phyloP scores from a whole-genome alignment of 352 stramenopile genomes.

The Globisporangium rhizosaccharum region DNA sequence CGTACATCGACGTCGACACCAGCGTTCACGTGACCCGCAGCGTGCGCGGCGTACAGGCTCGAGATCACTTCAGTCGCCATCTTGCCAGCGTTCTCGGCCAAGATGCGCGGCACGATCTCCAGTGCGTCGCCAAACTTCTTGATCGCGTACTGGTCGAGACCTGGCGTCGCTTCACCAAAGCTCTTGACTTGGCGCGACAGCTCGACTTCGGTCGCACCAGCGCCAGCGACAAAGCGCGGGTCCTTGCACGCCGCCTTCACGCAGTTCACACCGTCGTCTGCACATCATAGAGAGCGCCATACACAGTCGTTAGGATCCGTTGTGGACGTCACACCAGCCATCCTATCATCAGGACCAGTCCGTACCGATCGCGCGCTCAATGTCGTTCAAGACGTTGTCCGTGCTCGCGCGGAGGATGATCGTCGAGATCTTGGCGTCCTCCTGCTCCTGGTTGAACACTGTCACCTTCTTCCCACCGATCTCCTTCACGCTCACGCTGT shows the following conservation, averaged over 20 bases:
- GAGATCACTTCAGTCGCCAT: constrained; percentile 93
- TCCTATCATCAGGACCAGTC: neutral
- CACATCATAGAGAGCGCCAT: neutral
- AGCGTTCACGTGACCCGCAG: constrained; percentile 84
- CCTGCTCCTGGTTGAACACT: constrained; percentile 93
- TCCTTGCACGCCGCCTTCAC: constrained; percentile 95
- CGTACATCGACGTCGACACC: constrained; percentile 94
- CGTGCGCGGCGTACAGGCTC: constrained; percentile 92
- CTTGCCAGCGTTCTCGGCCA: constrained; percentile 97
- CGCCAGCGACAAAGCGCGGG: constrained; percentile 92
- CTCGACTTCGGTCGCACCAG: constrained; percentile 95
- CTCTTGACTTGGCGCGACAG: constrained; percentile 92
- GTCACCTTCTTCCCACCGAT: constrained; percentile 96
- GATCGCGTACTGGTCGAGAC: constrained; percentile 99
- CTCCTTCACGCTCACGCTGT: constrained; percentile 92
- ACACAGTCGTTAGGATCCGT: too few species aligned
- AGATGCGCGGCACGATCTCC: constrained; percentile 95
- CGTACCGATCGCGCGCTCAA: constrained; percentile 93
- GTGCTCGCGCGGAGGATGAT: constrained; percentile 94
- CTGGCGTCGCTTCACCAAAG: constrained; percentile 94
- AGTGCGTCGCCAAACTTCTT: constrained; percentile 98
- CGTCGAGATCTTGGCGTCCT: constrained; percentile 94
- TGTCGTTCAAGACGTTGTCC: constrained; percentile 96
- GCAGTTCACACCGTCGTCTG: constrained; percentile 97
- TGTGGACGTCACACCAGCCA: neutral